Conservation (phyloP, 2,329 filamentous ascomycete species). For the Cercospora sp. region DNA sequence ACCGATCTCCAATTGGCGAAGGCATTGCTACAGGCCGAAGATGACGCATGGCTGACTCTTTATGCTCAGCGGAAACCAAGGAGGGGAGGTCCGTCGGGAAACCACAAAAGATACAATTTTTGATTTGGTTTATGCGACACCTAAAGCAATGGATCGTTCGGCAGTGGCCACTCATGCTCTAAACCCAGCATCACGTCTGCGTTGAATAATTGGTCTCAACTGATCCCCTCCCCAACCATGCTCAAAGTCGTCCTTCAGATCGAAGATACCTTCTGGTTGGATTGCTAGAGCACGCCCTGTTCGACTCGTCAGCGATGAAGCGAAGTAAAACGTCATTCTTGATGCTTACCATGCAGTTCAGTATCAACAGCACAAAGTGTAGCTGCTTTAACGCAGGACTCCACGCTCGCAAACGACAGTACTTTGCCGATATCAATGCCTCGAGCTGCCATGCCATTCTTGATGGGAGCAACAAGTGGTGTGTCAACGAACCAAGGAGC, state of each 20-base stretch:
- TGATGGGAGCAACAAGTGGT: background rate
- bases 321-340: background rate
- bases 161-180: background rate
- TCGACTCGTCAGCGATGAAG: background rate
- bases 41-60: too few relatives aligned
- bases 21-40: too few relatives aligned
- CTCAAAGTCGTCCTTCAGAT: background rate
- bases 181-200: background rate
- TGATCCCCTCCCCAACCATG: background rate
- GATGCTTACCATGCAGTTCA: background rate
- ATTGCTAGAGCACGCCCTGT: background rate
- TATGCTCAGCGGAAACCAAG: too few relatives aligned
- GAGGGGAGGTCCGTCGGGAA: too few relatives aligned
- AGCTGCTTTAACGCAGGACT: background rate
- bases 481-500: background rate
- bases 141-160: background rate
- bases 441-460: background rate
- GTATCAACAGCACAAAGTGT: background rate
- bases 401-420: background rate
- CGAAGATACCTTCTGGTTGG: background rate
- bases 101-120: too few relatives aligned
- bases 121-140: too few relatives aligned
- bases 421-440: background rate
- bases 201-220: background rate
- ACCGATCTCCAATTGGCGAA: too few relatives aligned